Conservation (phyloP, 192 early-diverging fungal genomes). For the Dimargaris xerosporica region DNA sequence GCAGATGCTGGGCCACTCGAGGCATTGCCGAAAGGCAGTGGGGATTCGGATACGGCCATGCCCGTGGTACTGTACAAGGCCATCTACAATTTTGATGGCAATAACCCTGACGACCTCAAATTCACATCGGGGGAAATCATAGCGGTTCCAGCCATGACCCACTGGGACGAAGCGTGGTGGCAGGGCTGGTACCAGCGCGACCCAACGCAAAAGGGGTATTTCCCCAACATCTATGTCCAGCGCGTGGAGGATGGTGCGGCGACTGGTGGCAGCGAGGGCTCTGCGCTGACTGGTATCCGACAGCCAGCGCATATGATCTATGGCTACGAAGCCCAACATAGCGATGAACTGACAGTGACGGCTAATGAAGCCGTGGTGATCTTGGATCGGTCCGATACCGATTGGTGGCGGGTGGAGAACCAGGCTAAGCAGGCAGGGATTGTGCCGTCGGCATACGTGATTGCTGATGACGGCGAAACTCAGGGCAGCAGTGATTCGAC, state of each 20-base stretch:
- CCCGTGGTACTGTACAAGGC: neutral
- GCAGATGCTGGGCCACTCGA: neutral
- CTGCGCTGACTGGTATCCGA: no score
- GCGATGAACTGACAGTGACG: neutral
- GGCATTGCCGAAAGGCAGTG: no score
- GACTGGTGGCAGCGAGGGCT: no score
- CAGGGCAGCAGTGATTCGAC: no score
- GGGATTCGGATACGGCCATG: no score
- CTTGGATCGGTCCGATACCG: neutral
- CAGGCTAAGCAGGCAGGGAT: slow-evolving; percentile 1
- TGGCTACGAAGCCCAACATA: neutral
- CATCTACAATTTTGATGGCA: slow-evolving; percentile 8
- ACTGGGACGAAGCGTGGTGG: slow-evolving; percentile 4
- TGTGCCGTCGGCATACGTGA: slow-evolving; percentile 6
- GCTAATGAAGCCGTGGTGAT: neutral
- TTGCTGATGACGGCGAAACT: slow-evolving; percentile 2
- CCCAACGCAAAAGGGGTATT: neutral
- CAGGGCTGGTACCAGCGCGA: slow-evolving; percentile 3
- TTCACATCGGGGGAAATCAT: neutral
- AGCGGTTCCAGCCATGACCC: neutral
- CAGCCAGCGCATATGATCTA: neutral
- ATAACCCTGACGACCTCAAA: slow-evolving; percentile 1
- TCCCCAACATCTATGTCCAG: slow-evolving; percentile 7
- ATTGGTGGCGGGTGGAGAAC: slow-evolving; percentile 9
- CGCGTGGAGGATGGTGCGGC: neutral